phyloP scores from a whole-genome alignment of 441 rosid species.

The Arabidopsis hybrid region DNA sequence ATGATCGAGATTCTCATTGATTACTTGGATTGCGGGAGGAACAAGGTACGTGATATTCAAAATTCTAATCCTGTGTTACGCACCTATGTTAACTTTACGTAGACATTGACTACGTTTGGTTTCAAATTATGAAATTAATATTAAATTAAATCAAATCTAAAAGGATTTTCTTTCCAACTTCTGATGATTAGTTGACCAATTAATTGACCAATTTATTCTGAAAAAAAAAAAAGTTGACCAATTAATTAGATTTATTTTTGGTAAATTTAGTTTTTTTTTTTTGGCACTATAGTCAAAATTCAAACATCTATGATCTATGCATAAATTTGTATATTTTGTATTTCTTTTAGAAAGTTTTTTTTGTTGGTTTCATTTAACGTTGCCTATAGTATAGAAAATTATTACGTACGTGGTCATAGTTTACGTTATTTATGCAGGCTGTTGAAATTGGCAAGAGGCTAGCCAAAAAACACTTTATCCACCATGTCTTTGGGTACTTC shows the following conservation, averaged over 20 bases:
- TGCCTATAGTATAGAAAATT: neutral
- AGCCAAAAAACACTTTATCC: slow-evolving; percentile 81
- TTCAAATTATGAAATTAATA: neutral
- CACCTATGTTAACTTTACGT: slow-evolving; percentile 11
- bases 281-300: neutral
- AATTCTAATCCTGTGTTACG: slow-evolving; percentile 27
- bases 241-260: neutral
- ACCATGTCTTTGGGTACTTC: slow-evolving; percentile 83
- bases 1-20: slow-evolving; percentile 71
- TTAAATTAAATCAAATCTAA: neutral
- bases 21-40: slow-evolving; percentile 73
- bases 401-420: too few species aligned
- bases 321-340: neutral
- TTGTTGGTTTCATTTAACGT: too few species aligned
- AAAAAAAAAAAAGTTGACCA: too few species aligned
- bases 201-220: too few species aligned
- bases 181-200: too few species aligned
- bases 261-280: neutral
- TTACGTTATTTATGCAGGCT: slow-evolving; percentile 52
- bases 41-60: slow-evolving; percentile 56
- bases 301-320: neutral
- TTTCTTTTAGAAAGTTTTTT: neutral
- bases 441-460: slow-evolving; percentile 71
- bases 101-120: slow-evolving; percentile 8
- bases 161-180: neutral